Base-by-base conservation (phyloP, 2,329 filamentous ascomycete genomes). In the Calonectria pseudoreteaudii region DNA sequence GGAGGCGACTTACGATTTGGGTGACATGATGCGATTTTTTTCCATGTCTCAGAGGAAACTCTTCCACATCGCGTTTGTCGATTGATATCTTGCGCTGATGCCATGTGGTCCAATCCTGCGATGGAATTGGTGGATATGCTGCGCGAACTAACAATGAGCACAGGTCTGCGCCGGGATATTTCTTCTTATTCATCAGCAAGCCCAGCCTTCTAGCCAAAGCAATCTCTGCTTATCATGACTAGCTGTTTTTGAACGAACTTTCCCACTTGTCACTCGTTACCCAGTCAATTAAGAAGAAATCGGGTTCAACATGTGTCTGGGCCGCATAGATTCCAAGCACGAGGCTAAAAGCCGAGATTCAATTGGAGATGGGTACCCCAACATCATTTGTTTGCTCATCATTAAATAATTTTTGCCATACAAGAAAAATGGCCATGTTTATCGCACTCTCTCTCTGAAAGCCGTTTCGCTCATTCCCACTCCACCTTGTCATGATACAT, bases 101-200 rank as follows among this genome's bases (percentile, higher is more conserved):
- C 47, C 65, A 67, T 67, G 65, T 67, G 65, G 47, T 67, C 65
- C 8, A 52, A 67, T 41, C 47, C 47, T 26, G 65, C 49, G 34
- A 67, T 67, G 20, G 65, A 67, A 67, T 67, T 67, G 65, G 65
- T 62, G 34, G 56, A 41, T 41, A 30, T 20, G 34, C 14, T 5
- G 34, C 23, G 16, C 23, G 36, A 62, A 62, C 56, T 62, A 60
- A 38, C 38, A 18, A 60, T 28, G 6, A 60, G 16, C 13, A 26
- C 56, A 14, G 36, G 34, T 8, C 53, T 23, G 18, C 10, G 20
- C 53, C 11, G 13, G 56, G 52, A 34, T 38, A 3, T 34, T 36
- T 26, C 13, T 60, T 44, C 34, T 60, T 60, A 60, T 38, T 60
- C 56, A 62, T n/a, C 56, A 62, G 7, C 23, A 36, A 20, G 13